Evolutionary conservation across 306 rosid genomes (phyloP).

Genomic region (Begonia peltatifolia): DNA sequence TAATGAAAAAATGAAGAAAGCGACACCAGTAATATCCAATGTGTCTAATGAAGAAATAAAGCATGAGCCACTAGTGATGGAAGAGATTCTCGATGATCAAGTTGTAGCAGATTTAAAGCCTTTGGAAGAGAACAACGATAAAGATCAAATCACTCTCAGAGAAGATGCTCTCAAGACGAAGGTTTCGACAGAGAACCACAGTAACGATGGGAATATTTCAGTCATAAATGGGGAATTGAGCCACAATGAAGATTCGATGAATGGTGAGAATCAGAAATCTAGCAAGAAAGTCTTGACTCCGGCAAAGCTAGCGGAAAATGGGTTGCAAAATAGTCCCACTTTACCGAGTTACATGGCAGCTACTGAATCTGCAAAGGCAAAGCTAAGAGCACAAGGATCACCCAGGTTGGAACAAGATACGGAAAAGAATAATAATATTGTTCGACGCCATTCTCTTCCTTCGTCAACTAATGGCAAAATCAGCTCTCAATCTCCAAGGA

Average conservation of each 20-base stretch:
- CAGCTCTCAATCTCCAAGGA: slow-evolving; percentile 84
- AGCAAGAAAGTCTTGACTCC: slow-evolving; percentile 38
- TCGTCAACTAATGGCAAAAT: slow-evolving; percentile 59
- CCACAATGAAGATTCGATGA: slow-evolving; percentile 52
- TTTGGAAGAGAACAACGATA: slow-evolving; percentile 30
- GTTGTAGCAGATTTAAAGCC: slow-evolving; percentile 34
- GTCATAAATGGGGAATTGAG: slow-evolving; percentile 39
- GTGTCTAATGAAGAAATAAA: slow-evolving; percentile 37
- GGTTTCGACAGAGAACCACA: slow-evolving; percentile 28
- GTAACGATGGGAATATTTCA: slow-evolving; percentile 33
- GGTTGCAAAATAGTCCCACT: slow-evolving; percentile 52
- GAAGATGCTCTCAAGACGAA: slow-evolving; percentile 29
- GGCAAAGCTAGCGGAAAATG: slow-evolving; percentile 78
- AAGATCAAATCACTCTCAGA: slow-evolving; percentile 29
- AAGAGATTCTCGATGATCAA: slow-evolving; percentile 37
- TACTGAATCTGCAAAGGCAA: slow-evolving; percentile 95
- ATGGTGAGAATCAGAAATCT: slow-evolving; percentile 59
- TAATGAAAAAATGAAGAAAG: slow-evolving; percentile 41
- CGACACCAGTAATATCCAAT: slow-evolving; percentile 16
- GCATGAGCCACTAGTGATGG: slow-evolving; percentile 26
- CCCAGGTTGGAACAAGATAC: slow-evolving; percentile 64
- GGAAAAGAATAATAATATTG: slow-evolving; percentile 40
- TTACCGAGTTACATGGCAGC: slow-evolving; percentile 97
- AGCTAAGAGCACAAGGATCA: slow-evolving; percentile 91
- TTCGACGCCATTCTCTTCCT: slow-evolving; percentile 81